Evolutionary conservation across 78 protist species (phyloP).

Genomic region (slime mould (Dictyostelium discoideum)): DNA sequence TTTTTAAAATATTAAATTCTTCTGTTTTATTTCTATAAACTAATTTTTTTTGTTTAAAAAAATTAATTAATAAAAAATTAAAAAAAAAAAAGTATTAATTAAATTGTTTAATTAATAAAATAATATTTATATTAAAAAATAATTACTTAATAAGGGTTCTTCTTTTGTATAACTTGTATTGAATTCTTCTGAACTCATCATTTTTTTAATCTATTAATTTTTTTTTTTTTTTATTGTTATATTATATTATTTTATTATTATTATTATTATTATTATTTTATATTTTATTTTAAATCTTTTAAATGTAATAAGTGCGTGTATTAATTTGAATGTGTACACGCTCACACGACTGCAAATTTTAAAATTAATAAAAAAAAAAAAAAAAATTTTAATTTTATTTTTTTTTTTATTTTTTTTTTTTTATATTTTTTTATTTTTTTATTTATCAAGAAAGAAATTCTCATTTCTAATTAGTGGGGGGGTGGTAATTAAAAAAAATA

Average conservation of each 20-base stretch:
- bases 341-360: not conserved
- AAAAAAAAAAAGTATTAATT: not conserved
- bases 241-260: too few species aligned
- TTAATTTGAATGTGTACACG: not conserved
- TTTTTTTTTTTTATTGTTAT: not conserved
- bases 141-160: not conserved
- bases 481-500: too few species aligned
- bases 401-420: not conserved
- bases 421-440: not conserved
- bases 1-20: constrained; percentile 18
- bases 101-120: not conserved
- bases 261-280: not conserved
- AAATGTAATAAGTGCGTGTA: not conserved
- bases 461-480: too few species aligned
- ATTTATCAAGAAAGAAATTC: too few species aligned
- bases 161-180: not conserved
- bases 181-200: not conserved
- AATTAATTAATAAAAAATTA: too few species aligned
- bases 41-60: too few species aligned
- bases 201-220: not conserved
- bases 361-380: not conserved
- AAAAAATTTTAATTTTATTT: not conserved
- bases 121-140: not conserved
- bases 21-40: constrained; percentile 45
- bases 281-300: not conserved